Base-by-base conservation (phyloP, 2,329 filamentous ascomycete genomes). In the Neofusicoccum umdonicola region DNA sequence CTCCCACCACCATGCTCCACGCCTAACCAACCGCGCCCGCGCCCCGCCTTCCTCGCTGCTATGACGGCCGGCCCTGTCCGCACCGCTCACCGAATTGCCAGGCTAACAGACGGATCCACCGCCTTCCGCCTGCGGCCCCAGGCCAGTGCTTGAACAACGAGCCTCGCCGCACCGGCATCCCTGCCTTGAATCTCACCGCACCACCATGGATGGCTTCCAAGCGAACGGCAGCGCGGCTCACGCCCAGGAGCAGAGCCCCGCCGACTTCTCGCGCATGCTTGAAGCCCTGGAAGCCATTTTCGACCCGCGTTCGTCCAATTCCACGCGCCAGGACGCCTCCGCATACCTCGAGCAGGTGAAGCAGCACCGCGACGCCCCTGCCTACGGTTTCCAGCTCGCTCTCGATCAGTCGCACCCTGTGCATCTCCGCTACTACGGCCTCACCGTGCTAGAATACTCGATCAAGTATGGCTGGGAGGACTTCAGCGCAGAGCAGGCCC, bases 261-360 rank as follows among this genome's bases (percentile, higher is more conserved):
- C 66, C 58, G 74, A 77, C 67, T 83, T 92, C 60, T 80, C 85
- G 58, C 87, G 86, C 74, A 95, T 98, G 69, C 87, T 92, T 73
- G 86, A 91, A 72, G 95, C 95, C 45, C 87, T 99, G 70, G 87
- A 95, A 71, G 86, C 96, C 70, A 91, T 97, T 67, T 94, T 98
- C 81, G 89, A 87, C 73, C 87, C 93, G 11, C 85, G 87, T 66
- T 94, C 93, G 45, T 84, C 88, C 68, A 97, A 97, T 77, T 85
- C 91, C 68, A 84, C 90, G 62, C 91, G 95, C 68, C 86, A 90
- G 75, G 86, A 95, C 76, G 95, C 95, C 51, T 90, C 95, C 68
- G 79, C 86, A 42, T 97, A 92, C 73, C 89, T 99, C 69, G 95
- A 99, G 75, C 82, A 89, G 22, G 85, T 96, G 72, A 98, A 97